Evolutionary conservation across 192 early-diverging fungal genomes (phyloP).

Genomic region (Umbelopsis isabellina): DNA sequence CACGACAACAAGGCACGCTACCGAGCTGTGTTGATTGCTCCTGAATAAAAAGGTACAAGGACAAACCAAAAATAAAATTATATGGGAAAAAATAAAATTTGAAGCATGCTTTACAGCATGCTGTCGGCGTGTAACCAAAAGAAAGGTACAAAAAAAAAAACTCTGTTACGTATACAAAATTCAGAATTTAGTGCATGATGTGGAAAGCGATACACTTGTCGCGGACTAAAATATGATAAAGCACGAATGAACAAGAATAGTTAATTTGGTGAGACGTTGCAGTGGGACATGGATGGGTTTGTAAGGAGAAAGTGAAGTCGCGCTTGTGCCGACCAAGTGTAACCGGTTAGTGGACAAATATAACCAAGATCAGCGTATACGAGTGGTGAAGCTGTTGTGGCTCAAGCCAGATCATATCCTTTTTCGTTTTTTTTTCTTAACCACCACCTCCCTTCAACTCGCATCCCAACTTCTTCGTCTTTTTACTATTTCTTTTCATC

Average conservation of each 20-base stretch:
- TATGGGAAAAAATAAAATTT: not conserved
- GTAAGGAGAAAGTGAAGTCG: not conserved
- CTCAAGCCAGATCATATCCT: not conserved
- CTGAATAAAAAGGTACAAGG: slow-evolving; percentile 14
- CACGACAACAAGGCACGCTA: slow-evolving; percentile 62
- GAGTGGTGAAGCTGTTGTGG: slow-evolving; percentile 19
- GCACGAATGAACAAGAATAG: too few relatives aligned
- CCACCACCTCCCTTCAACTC: not conserved
- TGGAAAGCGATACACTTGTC: too few relatives aligned
- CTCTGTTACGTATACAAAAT: not conserved
- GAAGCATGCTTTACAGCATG: not conserved
- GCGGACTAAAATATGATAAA: too few relatives aligned
- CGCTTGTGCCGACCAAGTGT: not conserved
- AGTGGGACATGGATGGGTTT: not conserved
- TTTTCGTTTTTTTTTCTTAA: not conserved
- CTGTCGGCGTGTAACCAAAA: slow-evolving; percentile 16
- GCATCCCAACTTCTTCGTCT: not conserved
- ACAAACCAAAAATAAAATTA: too few relatives aligned
- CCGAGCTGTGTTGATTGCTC: slow-evolving; percentile 63
- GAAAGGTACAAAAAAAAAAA: not conserved
- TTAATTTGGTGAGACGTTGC: not conserved
- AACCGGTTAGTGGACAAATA: slow-evolving; percentile 15
- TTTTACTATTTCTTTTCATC: too few relatives aligned
- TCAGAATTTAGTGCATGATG: too few relatives aligned
- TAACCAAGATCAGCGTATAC: slow-evolving; percentile 6